A percentile compares a stretch with the other conserved stretches of the same genome.
These are phyloP conservation scores for Ascochyta fabae DNA, from an alignment of 2,329 filamentous ascomycete genomes.

Conservation along the genomic window DNA sequence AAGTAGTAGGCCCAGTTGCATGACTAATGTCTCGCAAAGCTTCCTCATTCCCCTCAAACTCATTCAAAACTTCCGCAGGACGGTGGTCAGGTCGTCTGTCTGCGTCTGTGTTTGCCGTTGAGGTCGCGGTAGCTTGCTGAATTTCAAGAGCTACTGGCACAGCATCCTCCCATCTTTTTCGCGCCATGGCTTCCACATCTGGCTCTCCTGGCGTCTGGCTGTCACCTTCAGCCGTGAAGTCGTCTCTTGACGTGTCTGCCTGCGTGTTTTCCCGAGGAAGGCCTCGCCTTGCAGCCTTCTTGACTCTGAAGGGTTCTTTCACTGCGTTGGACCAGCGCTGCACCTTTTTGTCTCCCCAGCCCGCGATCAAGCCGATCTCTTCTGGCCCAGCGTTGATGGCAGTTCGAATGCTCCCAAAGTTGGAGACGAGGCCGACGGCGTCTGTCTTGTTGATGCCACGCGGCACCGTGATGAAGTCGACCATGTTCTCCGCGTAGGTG, in stretches of 20 bases:
- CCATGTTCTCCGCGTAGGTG: slow-evolving; percentile 82
- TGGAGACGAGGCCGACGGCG: slow-evolving; percentile 85
- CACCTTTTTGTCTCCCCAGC: slow-evolving; percentile 96
- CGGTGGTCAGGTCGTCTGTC: slow-evolving; percentile 47
- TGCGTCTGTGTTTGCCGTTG: slow-evolving; percentile 37
- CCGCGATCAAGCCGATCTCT: slow-evolving; percentile 81
- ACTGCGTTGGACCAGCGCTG: slow-evolving; percentile 83
- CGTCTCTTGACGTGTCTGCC: slow-evolving; percentile 32
- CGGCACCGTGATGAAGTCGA: slow-evolving; percentile 92
- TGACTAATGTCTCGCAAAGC: slow-evolving; percentile 48
- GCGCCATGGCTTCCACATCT: slow-evolving; percentile 31
- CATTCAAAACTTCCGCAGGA: slow-evolving; percentile 38
- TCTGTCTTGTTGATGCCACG: slow-evolving; percentile 93
- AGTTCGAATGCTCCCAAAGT: slow-evolving; percentile 86
- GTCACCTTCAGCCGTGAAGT: slow-evolving; percentile 36
- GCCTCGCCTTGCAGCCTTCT: slow-evolving; percentile 69
- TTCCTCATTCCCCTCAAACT: slow-evolving; percentile 54
- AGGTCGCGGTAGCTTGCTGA: slow-evolving; percentile 26
- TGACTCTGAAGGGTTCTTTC: slow-evolving; percentile 81
- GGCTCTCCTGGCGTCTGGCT: slow-evolving; percentile 16
- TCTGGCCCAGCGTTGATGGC: slow-evolving; percentile 89
- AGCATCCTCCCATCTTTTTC: slow-evolving; percentile 38
- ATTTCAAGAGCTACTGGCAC: slow-evolving; percentile 38
- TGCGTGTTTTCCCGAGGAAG: slow-evolving; percentile 45
- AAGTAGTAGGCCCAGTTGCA: slow-evolving; percentile 10